Evolutionary conservation across 225 moss, liverwort and hornwort species (phyloP).

Genomic region (Lunularia cruciata): DNA sequence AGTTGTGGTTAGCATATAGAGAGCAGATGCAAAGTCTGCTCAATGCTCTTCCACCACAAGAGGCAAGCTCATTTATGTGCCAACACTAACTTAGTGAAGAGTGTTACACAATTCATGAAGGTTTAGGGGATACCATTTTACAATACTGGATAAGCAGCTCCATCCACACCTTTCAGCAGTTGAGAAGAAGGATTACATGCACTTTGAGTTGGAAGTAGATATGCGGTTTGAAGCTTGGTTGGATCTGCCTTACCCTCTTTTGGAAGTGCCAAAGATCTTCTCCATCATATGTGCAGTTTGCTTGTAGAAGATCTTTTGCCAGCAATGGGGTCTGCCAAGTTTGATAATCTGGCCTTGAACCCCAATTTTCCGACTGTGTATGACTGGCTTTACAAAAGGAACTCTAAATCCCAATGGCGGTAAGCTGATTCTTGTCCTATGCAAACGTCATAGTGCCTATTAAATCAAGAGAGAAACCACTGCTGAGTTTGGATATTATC

Average conservation of each 20-base stretch:
- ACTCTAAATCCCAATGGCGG: constrained; percentile 69
- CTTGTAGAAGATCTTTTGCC: constrained; percentile 53
- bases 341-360: constrained; percentile 72
- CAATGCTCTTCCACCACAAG: constrained; percentile 66
- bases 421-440: constrained; percentile 44
- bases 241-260: too few species aligned
- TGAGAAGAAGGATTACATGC: neutral
- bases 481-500: neutral
- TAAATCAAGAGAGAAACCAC: neutral
- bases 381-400: constrained; percentile 89
- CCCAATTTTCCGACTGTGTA: constrained; percentile 83
- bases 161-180: too few species aligned
- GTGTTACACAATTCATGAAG: neutral
- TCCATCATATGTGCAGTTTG: neutral
- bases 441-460: constrained; percentile 19
- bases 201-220: too few species aligned
- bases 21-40: constrained; percentile 93
- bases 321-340: constrained; percentile 77
- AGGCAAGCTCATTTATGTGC: constrained; percentile 77
- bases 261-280: too few species aligned
- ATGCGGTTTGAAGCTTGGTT: too few species aligned
- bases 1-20: constrained; percentile 75
- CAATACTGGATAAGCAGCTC: too few species aligned
- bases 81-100: neutral
- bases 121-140: neutral